Evolutionary conservation across 1,284 basidiomycete species (phyloP).

Genomic region (Phellinidium pouzarii): DNA sequence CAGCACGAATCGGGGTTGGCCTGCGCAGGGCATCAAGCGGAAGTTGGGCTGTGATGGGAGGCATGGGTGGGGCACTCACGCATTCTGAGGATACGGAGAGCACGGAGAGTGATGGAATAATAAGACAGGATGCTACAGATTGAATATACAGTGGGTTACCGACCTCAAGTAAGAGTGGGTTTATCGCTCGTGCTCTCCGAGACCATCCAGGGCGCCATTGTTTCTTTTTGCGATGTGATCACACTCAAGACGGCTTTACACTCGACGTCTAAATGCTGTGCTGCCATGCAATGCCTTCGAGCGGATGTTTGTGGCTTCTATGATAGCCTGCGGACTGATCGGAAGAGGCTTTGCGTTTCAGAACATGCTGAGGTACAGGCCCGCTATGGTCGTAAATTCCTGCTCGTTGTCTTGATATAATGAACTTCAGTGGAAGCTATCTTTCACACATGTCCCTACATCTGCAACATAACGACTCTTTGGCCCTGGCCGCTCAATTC

Average conservation of each 20-base stretch:
- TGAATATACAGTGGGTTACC: neutral
- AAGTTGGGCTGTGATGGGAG: slow-evolving; percentile 15
- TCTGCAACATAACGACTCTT: neutral
- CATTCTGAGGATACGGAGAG: neutral
- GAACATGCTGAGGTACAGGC: neutral
- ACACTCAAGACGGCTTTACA: too few relatives aligned
- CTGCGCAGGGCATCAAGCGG: slow-evolving; percentile 16
- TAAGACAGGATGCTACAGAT: slow-evolving; percentile 5
- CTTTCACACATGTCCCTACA: neutral
- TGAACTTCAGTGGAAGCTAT: neutral
- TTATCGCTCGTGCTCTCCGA: too few relatives aligned
- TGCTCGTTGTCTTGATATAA: neutral
- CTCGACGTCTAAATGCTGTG: too few relatives aligned
- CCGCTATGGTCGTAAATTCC: too few relatives aligned
- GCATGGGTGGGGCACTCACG: slow-evolving; percentile 10
- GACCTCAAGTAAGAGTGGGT: too few relatives aligned
- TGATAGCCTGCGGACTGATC: neutral
- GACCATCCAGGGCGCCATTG: too few relatives aligned
- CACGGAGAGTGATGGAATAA: slow-evolving; percentile 1
- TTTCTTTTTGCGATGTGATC: too few relatives aligned
- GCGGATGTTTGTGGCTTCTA: too few relatives aligned
- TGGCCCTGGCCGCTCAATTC: neutral
- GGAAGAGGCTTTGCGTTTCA: neutral
- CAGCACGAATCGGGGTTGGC: slow-evolving; percentile 70
- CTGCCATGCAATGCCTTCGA: too few relatives aligned